Evolutionary conservation across 2,329 filamentous ascomycete species (phyloP).

Genomic region (Alternaria infectoria): DNA sequence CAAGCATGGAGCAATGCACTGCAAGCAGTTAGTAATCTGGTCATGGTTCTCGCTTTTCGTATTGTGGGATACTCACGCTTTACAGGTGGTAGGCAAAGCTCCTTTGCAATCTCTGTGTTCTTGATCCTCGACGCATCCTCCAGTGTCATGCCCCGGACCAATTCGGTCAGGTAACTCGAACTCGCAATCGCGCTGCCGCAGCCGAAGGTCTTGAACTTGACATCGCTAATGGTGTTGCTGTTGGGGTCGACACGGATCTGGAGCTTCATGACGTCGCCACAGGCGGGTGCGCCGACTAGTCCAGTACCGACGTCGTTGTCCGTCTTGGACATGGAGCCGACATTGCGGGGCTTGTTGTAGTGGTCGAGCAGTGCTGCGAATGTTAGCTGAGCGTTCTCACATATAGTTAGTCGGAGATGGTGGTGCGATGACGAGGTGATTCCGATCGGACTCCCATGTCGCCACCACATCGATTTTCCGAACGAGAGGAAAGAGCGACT

Average conservation of each 20-base stretch:
- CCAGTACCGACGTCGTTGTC: constrained; percentile 87
- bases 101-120: constrained; percentile 98
- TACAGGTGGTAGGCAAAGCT: constrained; percentile 86
- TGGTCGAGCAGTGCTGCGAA: constrained; percentile 71
- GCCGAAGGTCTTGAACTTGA: constrained; percentile 98
- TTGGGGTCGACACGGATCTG: constrained; percentile 91
- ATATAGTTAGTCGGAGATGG: neutral
- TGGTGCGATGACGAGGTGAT: constrained; percentile 6
- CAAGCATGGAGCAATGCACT: constrained; percentile 93
- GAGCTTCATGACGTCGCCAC: constrained; percentile 92
- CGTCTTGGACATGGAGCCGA: constrained; percentile 78
- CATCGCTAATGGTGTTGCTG: constrained; percentile 87
- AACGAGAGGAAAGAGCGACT: constrained; percentile 39
- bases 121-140: constrained; percentile 91
- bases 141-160: constrained; percentile 94
- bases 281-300: constrained; percentile 87
- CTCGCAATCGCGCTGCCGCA: constrained; percentile 94
- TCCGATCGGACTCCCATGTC: constrained; percentile 7
- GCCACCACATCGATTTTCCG: constrained; percentile 16
- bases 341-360: constrained; percentile 80
- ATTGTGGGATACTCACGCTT: constrained; percentile 68
- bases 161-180: constrained; percentile 90
- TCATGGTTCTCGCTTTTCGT: neutral
- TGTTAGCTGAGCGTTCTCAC: constrained; percentile 48
- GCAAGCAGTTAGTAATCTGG: constrained; percentile 25